Conservation (phyloP, 352 stramenopile genomes). For the Phytophthora citrophthora region DNA sequence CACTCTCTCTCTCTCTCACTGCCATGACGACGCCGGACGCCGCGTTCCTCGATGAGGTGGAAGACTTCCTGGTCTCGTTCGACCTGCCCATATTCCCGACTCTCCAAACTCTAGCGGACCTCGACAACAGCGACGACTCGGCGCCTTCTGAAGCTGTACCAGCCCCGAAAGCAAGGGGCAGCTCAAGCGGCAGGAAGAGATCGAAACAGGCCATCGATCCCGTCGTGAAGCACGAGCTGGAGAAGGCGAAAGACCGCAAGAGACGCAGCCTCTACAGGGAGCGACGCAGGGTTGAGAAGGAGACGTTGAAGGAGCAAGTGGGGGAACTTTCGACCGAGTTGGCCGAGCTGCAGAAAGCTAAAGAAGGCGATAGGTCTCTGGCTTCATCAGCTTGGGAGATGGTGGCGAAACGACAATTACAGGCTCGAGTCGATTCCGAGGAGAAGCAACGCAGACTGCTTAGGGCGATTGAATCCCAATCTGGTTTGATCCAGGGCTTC, state of each 20-base stretch:
- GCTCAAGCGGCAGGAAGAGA: slow-evolving; percentile 9
- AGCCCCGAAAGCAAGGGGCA: not conserved
- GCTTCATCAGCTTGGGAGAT: slow-evolving; percentile 17
- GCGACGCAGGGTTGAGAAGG: slow-evolving; percentile 13
- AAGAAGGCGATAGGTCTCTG: slow-evolving; percentile 3
- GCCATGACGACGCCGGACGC: slow-evolving; percentile 5
- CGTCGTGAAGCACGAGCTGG: slow-evolving; percentile 15
- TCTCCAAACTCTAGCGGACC: not conserved
- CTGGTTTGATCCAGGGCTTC: slow-evolving; percentile 19
- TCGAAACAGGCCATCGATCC: slow-evolving; percentile 1
- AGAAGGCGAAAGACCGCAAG: slow-evolving; percentile 27
- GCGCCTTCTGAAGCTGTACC: not conserved
- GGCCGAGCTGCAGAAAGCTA: slow-evolving; percentile 1
- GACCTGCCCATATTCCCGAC: slow-evolving; percentile 19
- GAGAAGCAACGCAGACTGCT: slow-evolving; percentile 13
- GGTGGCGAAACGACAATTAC: slow-evolving; percentile 23
- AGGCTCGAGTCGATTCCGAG: slow-evolving; percentile 19
- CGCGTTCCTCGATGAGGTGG: slow-evolving; percentile 20
- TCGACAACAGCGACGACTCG: not conserved
- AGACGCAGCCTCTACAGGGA: slow-evolving; percentile 24
- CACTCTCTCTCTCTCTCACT: too few species aligned
- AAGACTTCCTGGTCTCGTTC: slow-evolving; percentile 31
- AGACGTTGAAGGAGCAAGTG: slow-evolving; percentile 20
- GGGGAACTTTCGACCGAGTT: slow-evolving; percentile 22
- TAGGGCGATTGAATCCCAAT: slow-evolving; percentile 5